Percentiles rank a stretch among this genome's conserved stretches.
Conservation (phyloP, 805 yeast species). For the Cyberlindnera euphorbiae region DNA sequence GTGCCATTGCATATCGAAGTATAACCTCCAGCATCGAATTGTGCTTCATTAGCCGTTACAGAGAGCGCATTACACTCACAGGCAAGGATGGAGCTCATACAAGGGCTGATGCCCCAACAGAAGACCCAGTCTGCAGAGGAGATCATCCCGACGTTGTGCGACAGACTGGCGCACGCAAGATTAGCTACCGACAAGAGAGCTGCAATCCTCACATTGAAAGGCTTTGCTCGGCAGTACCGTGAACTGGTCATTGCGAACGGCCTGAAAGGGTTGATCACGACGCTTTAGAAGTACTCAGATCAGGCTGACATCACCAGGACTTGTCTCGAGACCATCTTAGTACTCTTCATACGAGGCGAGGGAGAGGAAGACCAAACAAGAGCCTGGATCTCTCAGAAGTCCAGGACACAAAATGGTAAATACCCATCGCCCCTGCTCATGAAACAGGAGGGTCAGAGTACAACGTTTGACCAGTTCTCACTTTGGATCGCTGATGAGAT, state of each 20-base stretch:
- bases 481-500: slow-evolving; percentile 94
- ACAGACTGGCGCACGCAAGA: slow-evolving; percentile 78
- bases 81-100: slow-evolving; percentile 32
- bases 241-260: slow-evolving; percentile 90
- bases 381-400: slow-evolving; percentile 70
- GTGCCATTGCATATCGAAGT: too few relatives aligned
- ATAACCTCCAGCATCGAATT: too few relatives aligned
- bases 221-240: slow-evolving; percentile 82
- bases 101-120: slow-evolving; percentile 41
- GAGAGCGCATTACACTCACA: too few relatives aligned
- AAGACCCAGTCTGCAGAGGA: slow-evolving; percentile 64
- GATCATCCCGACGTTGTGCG: slow-evolving; percentile 84
- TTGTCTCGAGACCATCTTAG: slow-evolving; percentile 76
- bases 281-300: slow-evolving; percentile 59
- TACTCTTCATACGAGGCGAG: slow-evolving; percentile 70
- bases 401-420: slow-evolving; percentile 69
- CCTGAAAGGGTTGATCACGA: slow-evolving; percentile 62
- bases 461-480: slow-evolving; percentile 73
- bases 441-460: slow-evolving; percentile 36
- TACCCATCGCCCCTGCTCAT: slow-evolving; percentile 69
- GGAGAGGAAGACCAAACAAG: slow-evolving; percentile 60
- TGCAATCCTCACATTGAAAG: slow-evolving; percentile 84
- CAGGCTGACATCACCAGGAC: slow-evolving; percentile 75
- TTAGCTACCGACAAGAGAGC: slow-evolving; percentile 82
- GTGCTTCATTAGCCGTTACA: too few relatives aligned